A percentile compares a stretch with the other conserved stretches of the same genome.
These are phyloP conservation scores for Calycina marina DNA, from an alignment of 2,329 filamentous ascomycete species.

Conservation along the genomic window DNA sequence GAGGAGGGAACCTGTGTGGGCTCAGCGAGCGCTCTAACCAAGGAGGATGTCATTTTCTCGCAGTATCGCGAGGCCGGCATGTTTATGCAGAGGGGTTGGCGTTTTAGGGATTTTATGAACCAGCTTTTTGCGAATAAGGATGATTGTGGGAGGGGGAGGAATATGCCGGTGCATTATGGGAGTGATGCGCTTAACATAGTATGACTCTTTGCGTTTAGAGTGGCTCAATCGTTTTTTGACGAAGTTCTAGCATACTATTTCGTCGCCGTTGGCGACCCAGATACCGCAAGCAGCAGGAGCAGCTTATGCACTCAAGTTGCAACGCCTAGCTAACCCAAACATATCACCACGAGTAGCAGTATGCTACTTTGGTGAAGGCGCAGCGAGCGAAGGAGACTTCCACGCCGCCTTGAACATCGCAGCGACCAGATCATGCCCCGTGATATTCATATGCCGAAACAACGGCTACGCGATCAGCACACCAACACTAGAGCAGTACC, in stretches of 20 bases:
- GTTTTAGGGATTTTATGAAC: slow-evolving; percentile 80
- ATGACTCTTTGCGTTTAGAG: no score
- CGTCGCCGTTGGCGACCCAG: slow-evolving; percentile 75
- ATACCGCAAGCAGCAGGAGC: slow-evolving; percentile 79
- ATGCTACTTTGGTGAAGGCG: slow-evolving; percentile 84
- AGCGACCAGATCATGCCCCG: slow-evolving; percentile 73
- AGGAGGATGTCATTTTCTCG: slow-evolving; percentile 79
- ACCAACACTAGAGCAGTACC: slow-evolving; percentile 79
- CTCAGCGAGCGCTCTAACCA: slow-evolving; percentile 67
- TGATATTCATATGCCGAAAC: slow-evolving; percentile 83
- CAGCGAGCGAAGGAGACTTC: slow-evolving; percentile 83
- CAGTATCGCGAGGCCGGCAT: slow-evolving; percentile 93
- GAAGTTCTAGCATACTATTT: slow-evolving; percentile 56
- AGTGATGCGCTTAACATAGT: slow-evolving; percentile 73
- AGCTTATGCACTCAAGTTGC: slow-evolving; percentile 76
- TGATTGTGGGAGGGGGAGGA: slow-evolving; percentile 69
- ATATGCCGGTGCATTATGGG: slow-evolving; percentile 97
- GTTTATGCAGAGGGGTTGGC: slow-evolving; percentile 79
- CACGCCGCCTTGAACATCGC: slow-evolving; percentile 85
- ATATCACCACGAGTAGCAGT: slow-evolving; percentile 54
- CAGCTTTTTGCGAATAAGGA: slow-evolving; percentile 82
- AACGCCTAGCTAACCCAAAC: slow-evolving; percentile 57
- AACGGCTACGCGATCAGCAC: slow-evolving; percentile 89
- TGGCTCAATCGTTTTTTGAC: slow-evolving; percentile 1
- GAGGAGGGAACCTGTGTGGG: slow-evolving; percentile 80